Base-by-base conservation (phyloP, 2,329 filamentous ascomycete species). In the Pochonia chlamydosporia region DNA sequence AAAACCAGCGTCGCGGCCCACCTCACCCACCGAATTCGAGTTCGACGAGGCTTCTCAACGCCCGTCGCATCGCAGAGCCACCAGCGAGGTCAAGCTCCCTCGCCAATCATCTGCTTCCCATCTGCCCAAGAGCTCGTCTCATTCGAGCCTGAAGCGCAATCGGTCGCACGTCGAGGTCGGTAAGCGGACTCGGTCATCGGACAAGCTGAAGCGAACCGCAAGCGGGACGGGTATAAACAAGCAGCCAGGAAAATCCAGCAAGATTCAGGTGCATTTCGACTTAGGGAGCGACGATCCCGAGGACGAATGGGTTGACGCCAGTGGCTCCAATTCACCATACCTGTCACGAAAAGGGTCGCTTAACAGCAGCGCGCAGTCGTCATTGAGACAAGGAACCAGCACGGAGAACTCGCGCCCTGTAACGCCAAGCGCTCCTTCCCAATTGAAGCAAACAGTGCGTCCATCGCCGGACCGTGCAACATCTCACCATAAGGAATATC, bases 291-390 rank as follows among this genome's bases (percentile, higher is more conserved):
- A 70, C 53, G 70, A 67, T 39, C 63, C 62, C 9, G 63, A 63
- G 36, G 79, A 81, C 70, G 81, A 81, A 67, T 85, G 82, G 82
- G 78, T 84, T 36, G 82, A 85, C 63, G 80, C 81, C 49, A 84
- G 79, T 63, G 74, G 72, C 40, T 82, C 78, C 48, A 81, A 80
- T 44, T 83, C 79, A 10, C 81, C 81, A 4, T 76, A 80, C 51
- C 64, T 68, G 40, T 70, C 67, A 44, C 64, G 67, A 47, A 69
- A 70, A 53, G 64, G 72, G 23, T 79, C 76, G 3, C 63, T 76
- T 26, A 71, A 71, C 49, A 72, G 72, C 62, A 75, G 71, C 53
- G 72, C 66, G 18, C 73, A 73, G 46, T 73, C 71, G 11, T 76
- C 70, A 25, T 62, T 70, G 24, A 73, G 67, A 54, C 66, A 62